A percentile compares a stretch with the other conserved stretches of the same genome.
Conservation (phyloP, 2,329 filamentous ascomycete genomes). For the Fusarium veterinarium region DNA sequence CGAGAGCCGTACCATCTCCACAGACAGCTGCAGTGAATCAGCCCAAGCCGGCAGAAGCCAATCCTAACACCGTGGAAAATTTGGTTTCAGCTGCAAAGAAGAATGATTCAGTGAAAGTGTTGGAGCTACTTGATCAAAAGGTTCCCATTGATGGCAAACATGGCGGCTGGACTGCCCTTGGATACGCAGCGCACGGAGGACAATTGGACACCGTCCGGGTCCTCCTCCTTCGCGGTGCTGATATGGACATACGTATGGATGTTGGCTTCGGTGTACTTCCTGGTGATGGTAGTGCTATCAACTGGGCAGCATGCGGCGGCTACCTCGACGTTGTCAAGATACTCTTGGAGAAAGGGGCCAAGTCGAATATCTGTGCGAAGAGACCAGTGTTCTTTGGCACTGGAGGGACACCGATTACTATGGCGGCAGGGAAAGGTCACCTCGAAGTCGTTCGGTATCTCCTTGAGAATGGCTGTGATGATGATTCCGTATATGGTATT, state of each 20-base stretch:
- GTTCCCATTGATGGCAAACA: fast-evolving
- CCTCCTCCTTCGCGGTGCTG: neutral
- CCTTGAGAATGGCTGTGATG: fast-evolving
- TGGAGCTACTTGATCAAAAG: neutral
- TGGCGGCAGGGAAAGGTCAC: neutral
- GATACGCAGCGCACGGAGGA: fast-evolving
- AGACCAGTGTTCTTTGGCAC: neutral
- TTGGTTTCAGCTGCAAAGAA: neutral
- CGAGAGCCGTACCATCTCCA: neutral
- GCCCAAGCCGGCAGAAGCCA: neutral
- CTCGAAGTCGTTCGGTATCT: neutral
- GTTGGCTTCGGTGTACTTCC: neutral
- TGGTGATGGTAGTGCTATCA: neutral
- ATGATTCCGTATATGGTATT: fast-evolving
- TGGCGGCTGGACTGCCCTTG: neutral
- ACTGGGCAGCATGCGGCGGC: neutral
- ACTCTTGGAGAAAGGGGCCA: fast-evolving
- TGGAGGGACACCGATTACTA: neutral
- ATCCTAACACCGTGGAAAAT: neutral
- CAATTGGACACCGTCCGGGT: neutral
- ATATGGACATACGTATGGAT: neutral
- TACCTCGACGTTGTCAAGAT: neutral
- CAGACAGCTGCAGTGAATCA: neutral
- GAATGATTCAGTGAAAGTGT: fast-evolving
- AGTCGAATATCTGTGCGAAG: neutral